Evolutionary conservation across 2,329 filamentous ascomycete species (phyloP).

Genomic region (Fusarium drepaniforme): DNA sequence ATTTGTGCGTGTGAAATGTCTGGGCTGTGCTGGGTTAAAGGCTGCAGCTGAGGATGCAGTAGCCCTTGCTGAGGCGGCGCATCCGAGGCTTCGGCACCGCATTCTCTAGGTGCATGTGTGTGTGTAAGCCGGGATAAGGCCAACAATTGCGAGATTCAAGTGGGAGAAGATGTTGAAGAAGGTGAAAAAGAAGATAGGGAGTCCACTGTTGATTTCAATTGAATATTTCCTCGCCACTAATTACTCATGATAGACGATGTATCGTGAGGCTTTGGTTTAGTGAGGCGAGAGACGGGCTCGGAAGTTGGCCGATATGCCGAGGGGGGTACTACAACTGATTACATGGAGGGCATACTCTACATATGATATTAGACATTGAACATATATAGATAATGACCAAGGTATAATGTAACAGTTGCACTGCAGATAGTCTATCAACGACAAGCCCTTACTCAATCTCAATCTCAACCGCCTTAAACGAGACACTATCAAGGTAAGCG

Average conservation of each 20-base stretch:
- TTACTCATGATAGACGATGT: background rate
- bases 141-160: background rate
- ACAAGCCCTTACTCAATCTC: background rate
- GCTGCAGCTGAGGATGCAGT: background rate
- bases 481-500: background rate
- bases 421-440: background rate
- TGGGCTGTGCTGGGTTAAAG: background rate
- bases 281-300: background rate
- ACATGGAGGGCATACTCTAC: background rate
- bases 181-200: background rate
- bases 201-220: background rate
- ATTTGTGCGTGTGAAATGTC: background rate
- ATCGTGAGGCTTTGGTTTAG: slow-evolving; percentile 1
- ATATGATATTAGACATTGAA: background rate
- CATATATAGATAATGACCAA: background rate
- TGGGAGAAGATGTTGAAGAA: background rate
- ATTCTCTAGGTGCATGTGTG: background rate
- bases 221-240: background rate
- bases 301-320: slow-evolving; percentile 22
- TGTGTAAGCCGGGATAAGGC: background rate
- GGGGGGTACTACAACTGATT: background rate
- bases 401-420: background rate
- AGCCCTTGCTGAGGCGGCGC: slow-evolving; percentile 10
- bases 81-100: background rate
- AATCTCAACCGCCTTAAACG: background rate